phyloP scores from a whole-genome alignment of 306 rosid genomes.

The Echinosophora koreensis region DNA sequence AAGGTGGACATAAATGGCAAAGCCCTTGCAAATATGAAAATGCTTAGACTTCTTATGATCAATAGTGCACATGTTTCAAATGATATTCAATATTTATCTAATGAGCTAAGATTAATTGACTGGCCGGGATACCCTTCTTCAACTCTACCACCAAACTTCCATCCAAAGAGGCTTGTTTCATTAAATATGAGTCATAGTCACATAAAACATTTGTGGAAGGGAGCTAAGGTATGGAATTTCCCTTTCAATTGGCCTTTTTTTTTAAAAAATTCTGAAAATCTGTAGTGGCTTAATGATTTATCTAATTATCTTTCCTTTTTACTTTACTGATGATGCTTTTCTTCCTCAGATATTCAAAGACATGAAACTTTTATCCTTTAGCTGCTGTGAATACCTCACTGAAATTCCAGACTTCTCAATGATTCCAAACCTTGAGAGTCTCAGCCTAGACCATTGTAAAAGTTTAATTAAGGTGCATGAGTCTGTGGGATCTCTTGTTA shows the following conservation, averaged over 20 bases:
- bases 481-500: conserved; percentile 29
- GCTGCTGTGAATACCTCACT: conserved; percentile 10
- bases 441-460: conserved; percentile 34
- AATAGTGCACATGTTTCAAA: conserved; percentile 2
- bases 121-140: conserved; percentile 33
- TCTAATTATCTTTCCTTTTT: background rate
- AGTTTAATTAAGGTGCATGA: conserved; percentile 6
- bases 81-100: conserved; percentile 18
- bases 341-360: conserved; percentile 8
- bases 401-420: conserved; percentile 19
- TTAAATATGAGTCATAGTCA: background rate
- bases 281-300: background rate
- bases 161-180: conserved; percentile 34
- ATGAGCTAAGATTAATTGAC: conserved; percentile 14
- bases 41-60: conserved; percentile 31
- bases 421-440: conserved; percentile 23
- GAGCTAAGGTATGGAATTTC: conserved; percentile 24
- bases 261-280: background rate
- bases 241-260: background rate
- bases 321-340: background rate
- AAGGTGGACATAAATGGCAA: background rate
- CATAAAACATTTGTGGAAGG: conserved; percentile 22
- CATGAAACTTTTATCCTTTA: conserved; percentile 13
- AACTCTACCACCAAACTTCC: conserved; percentile 22
- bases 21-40: conserved; percentile 33